Conservation (phyloP, 2,329 filamentous ascomycete species). For the Stachybotrys echinatus region DNA sequence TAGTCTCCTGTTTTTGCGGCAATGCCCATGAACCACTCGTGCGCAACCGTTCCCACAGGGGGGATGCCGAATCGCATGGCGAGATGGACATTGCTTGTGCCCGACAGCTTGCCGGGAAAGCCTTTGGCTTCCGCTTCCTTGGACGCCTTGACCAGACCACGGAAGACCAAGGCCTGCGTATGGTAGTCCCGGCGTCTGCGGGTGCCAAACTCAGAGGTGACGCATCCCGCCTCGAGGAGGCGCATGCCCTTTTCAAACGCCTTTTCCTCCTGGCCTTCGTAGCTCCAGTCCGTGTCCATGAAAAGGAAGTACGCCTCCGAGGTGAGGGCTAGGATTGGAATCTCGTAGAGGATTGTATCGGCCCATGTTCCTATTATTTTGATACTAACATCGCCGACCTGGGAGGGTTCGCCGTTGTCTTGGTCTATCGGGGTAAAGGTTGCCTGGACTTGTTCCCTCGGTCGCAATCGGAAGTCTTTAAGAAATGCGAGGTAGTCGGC, state of each 20-base stretch:
- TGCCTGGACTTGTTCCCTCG: conserved; percentile 71
- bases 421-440: conserved; percentile 54
- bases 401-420: conserved; percentile 50
- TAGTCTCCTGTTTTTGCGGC: conserved; percentile 89
- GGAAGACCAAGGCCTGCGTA: conserved; percentile 87
- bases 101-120: conserved; percentile 68
- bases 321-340: conserved; percentile 83
- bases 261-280: conserved; percentile 79
- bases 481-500: conserved; percentile 76
- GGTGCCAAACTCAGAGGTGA: conserved; percentile 92
- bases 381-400: conserved; percentile 71
- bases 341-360: conserved; percentile 96
- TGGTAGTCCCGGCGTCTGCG: conserved; percentile 87
- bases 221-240: conserved; percentile 76
- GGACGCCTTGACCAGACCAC: conserved; percentile 74
- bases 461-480: conserved; percentile 73
- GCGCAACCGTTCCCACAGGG: conserved; percentile 83
- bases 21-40: conserved; percentile 99
- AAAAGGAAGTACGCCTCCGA: conserved; percentile 98
- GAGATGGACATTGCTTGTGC: conserved; percentile 95
- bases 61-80: conserved; percentile 86
- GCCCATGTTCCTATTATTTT: conserved; percentile 79
- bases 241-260: conserved; percentile 75
- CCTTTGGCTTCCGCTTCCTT: conserved; percentile 62
- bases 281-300: conserved; percentile 87